Conservation (phyloP, 139 green algal genomes). For the Tetraselmis chui region DNA sequence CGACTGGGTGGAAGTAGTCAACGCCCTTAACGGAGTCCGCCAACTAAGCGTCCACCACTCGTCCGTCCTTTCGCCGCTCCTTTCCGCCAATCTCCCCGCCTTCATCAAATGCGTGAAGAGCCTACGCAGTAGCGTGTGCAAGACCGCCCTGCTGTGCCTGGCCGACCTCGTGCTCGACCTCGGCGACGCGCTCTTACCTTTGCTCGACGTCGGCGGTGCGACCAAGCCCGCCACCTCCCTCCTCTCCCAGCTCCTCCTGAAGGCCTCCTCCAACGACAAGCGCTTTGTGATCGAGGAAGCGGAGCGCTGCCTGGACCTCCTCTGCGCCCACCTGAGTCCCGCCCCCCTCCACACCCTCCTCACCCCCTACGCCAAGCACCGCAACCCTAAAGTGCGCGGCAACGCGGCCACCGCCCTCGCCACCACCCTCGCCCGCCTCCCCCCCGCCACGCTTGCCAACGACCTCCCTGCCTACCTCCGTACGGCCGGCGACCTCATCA, state of each 20-base stretch:
- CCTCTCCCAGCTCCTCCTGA: conserved; percentile 49
- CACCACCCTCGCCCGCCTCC: conserved; percentile 13
- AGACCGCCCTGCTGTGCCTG: conserved; percentile 40
- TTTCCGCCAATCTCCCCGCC: conserved; percentile 18
- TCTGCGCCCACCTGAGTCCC: conserved; percentile 16
- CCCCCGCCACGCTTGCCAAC: conserved; percentile 4
- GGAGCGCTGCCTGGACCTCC: conserved; percentile 22
- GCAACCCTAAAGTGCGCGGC: conserved; percentile 36
- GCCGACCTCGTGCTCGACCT: conserved; percentile 34
- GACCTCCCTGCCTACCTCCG: conserved; percentile 22
- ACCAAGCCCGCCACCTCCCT: conserved; percentile 35
- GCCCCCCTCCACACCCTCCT: conserved; percentile 20
- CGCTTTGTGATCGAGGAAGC: conserved; percentile 58
- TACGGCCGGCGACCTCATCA: conserved; percentile 28
- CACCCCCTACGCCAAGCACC: conserved; percentile 48
- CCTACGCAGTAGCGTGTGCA: conserved; percentile 48
- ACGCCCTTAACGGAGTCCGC: conserved; percentile 26
- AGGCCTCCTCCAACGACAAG: conserved; percentile 55
- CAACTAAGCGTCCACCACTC: conserved; percentile 23
- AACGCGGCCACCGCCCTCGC: conserved; percentile 22
- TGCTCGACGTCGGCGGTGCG: conserved; percentile 32
- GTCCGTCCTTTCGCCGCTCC: conserved; percentile 6
- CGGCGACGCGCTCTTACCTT: conserved; percentile 23
- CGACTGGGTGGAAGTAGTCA: conserved; percentile 27
- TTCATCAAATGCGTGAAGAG: conserved; percentile 45